Evolutionary conservation across 371 early-diverging fungal species (phyloP).

Genomic region (Lichtheimia ornata): DNA sequence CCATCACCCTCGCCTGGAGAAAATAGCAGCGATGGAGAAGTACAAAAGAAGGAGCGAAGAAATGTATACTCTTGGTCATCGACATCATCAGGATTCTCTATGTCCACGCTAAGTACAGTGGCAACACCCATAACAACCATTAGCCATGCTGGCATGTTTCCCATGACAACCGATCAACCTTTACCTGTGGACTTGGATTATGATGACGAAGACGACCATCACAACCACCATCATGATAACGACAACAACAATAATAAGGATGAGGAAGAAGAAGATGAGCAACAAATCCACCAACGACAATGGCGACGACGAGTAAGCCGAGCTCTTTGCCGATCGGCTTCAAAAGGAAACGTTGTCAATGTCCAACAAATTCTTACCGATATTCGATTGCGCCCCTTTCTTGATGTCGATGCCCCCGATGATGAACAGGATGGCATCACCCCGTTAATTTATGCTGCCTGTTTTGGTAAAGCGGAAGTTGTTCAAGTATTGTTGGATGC

Average conservation of each 20-base stretch:
- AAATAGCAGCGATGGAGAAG: neutral
- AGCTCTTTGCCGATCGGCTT: constrained; percentile 54
- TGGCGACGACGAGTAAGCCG: constrained; percentile 25
- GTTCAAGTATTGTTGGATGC: constrained; percentile 63
- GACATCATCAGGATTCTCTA: constrained; percentile 16
- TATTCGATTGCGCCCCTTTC: constrained; percentile 51
- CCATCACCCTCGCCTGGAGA: neutral
- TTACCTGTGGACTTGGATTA: constrained; percentile 7
- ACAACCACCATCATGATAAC: neutral
- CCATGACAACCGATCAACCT: neutral
- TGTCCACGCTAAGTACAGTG: constrained; percentile 6
- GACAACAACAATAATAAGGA: neutral
- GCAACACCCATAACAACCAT: constrained; percentile 11
- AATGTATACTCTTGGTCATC: constrained; percentile 18
- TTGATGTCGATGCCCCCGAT: constrained; percentile 76
- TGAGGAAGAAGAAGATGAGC: constrained; percentile 3
- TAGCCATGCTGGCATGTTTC: neutral
- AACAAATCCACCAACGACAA: constrained; percentile 20
- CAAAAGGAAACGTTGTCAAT: constrained; percentile 92
- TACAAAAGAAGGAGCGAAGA: constrained; percentile 7
- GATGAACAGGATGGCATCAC: constrained; percentile 70
- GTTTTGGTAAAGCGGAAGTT: constrained; percentile 76
- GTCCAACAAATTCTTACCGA: constrained; percentile 68
- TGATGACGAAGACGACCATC: constrained; percentile 12
- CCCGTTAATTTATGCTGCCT: constrained; percentile 80